A percentile compares a stretch with the other conserved stretches of the same genome.
Conservation (phyloP, 331 rosid species). For the Rhamnella rubrinervis region DNA sequence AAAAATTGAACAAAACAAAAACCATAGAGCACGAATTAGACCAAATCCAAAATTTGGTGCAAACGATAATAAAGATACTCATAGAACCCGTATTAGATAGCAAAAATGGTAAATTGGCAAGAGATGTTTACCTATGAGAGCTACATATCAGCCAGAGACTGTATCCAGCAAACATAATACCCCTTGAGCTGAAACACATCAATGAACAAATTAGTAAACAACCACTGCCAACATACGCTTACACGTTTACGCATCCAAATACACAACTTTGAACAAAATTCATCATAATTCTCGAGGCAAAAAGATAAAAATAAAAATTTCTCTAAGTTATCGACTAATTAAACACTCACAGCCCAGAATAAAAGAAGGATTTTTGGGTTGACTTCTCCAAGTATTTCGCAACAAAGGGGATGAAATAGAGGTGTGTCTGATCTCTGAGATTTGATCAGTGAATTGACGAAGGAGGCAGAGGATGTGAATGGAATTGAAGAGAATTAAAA, state of each 20-base stretch:
- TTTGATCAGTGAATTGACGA: constrained; percentile 19
- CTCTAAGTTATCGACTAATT: neutral
- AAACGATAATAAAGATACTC: neutral
- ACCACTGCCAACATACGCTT: neutral
- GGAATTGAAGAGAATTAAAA: neutral
- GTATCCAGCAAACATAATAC: constrained; percentile 47
- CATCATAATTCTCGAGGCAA: neutral
- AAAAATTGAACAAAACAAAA: neutral
- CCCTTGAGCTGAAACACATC: constrained; percentile 37
- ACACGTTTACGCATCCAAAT: neutral
- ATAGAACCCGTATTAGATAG: constrained; percentile 1
- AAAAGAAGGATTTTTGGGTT: neutral
- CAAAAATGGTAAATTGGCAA: constrained; percentile 17
- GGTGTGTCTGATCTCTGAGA: constrained; percentile 3
- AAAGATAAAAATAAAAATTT: neutral
- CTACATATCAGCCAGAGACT: constrained; percentile 32
- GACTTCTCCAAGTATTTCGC: neutral
- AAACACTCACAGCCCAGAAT: neutral
- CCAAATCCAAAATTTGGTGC: neutral
- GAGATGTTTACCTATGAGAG: constrained; percentile 44
- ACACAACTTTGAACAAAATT: neutral
- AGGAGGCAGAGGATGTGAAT: neutral
- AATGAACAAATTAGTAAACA: constrained; percentile 12
- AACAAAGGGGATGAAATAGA: neutral
- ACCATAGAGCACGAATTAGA: neutral